Conservation (phyloP, 768 basidiomycete species). For the Russula lepida region DNA sequence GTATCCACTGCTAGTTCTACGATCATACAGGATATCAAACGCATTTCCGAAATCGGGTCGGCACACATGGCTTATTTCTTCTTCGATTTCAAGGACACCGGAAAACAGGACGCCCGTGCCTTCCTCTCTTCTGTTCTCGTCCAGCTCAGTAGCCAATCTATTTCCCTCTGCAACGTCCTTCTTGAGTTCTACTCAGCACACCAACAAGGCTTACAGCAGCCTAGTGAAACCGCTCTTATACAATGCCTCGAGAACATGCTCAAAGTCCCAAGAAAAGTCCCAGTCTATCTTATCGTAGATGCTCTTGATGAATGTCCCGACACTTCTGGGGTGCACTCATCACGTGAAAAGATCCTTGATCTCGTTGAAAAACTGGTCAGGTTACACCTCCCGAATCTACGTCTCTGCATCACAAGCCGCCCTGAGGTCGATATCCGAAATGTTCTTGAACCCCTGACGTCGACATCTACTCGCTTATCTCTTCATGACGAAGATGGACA, state of each 20-base stretch:
- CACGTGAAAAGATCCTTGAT: background rate
- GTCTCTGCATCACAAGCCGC: background rate
- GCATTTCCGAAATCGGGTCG: background rate
- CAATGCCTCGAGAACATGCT: background rate
- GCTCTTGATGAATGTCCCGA: too few species aligned
- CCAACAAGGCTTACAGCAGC: background rate
- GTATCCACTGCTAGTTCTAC: background rate
- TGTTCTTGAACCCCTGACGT: background rate
- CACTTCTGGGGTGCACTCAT: too few species aligned
- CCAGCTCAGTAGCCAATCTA: background rate
- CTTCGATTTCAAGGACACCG: background rate
- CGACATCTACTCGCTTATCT: background rate
- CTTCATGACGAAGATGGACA: background rate
- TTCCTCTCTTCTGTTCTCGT: background rate
- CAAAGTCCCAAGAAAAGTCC: background rate
- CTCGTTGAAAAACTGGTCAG: background rate
- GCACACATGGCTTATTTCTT: background rate
- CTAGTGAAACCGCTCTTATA: background rate
- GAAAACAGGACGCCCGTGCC: background rate
- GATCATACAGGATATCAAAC: background rate
- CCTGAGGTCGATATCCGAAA: too few species aligned
- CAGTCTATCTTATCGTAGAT: background rate
- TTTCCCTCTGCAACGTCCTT: background rate
- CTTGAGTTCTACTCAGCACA: background rate
- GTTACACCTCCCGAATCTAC: background rate